Conservation (phyloP, 805 yeast genomes). For the Monosporozyma unispora region DNA sequence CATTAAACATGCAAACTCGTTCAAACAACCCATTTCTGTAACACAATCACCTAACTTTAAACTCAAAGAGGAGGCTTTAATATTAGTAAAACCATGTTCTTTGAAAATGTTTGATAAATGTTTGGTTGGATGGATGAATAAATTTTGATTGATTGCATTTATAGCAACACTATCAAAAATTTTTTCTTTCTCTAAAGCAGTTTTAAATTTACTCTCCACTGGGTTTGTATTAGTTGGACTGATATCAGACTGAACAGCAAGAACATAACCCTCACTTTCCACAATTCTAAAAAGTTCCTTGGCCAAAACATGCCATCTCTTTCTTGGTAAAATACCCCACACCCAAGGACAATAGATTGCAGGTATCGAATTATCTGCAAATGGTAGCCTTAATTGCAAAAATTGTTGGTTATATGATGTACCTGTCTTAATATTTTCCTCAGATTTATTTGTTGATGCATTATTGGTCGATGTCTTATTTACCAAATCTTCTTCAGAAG, state of each 20-base stretch:
- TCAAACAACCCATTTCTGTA: slow-evolving; percentile 23
- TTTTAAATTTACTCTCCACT: slow-evolving; percentile 5
- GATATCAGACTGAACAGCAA: slow-evolving; percentile 18
- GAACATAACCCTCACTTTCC: slow-evolving; percentile 25
- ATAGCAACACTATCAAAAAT: slow-evolving; percentile 18
- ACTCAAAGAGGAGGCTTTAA: slow-evolving; percentile 21
- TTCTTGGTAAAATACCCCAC: slow-evolving; percentile 19
- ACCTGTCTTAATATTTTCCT: neutral
- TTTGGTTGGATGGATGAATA: slow-evolving; percentile 23
- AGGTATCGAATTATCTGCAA: slow-evolving; percentile 20
- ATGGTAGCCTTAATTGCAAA: slow-evolving; percentile 21
- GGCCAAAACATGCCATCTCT: slow-evolving; percentile 23
- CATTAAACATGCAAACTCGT: slow-evolving; percentile 18
- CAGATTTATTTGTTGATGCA: too few relatives aligned
- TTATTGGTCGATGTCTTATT: too few relatives aligned
- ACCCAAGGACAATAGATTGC: slow-evolving; percentile 22
- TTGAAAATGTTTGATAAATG: slow-evolving; percentile 18
- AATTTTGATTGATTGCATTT: slow-evolving; percentile 21
- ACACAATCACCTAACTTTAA: slow-evolving; percentile 23
- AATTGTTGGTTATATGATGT: slow-evolving; percentile 15
- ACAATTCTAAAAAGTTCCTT: slow-evolving; percentile 22
- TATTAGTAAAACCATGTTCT: slow-evolving; percentile 24
- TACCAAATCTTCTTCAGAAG: neutral
- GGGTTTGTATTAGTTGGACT: slow-evolving; percentile 11
- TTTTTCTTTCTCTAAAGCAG: slow-evolving; percentile 18